Conservation (phyloP, 331 rosid species). For the Quercus lobata region DNA sequence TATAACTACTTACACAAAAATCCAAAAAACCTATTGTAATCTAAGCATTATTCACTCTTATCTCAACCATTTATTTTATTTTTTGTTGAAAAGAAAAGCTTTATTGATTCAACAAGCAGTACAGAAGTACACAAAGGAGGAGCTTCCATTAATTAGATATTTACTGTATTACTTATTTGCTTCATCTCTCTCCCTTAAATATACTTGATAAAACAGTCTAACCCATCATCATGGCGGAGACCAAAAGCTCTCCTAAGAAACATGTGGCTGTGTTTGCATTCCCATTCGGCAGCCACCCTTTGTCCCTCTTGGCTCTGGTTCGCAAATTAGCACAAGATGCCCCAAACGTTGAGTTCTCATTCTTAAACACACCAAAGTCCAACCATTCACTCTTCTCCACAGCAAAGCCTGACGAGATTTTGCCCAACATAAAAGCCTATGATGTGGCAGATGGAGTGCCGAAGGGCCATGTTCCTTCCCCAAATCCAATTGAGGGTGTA, state of each 20-base stretch:
- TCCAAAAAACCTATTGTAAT: too few relatives aligned
- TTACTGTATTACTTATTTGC: too few relatives aligned
- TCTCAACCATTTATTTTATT: too few relatives aligned
- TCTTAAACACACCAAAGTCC: constrained; percentile 14
- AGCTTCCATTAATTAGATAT: too few relatives aligned
- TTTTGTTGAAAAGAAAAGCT: too few relatives aligned
- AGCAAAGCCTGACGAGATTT: not conserved
- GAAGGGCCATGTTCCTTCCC: not conserved
- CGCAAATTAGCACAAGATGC: not conserved
- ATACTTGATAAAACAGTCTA: too few relatives aligned
- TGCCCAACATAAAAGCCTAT: not conserved
- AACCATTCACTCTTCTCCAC: not conserved
- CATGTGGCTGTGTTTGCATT: constrained; percentile 17
- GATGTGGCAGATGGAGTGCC: constrained; percentile 15
- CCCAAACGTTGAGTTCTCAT: constrained; percentile 3
- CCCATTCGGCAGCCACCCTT: constrained; percentile 19
- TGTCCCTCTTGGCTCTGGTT: constrained; percentile 2
- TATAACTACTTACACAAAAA: too few relatives aligned
- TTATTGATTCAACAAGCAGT: too few relatives aligned
- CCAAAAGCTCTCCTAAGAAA: not conserved
- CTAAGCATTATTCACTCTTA: too few relatives aligned
- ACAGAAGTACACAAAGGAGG: too few relatives aligned
- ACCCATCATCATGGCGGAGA: not conserved
- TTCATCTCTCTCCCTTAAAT: too few relatives aligned
- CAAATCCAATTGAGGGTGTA: constrained; percentile 19